A percentile compares a stretch with the other conserved stretches of the same genome.
Evolutionary conservation across 2,329 filamentous ascomycete species (phyloP).

Genomic region (Ciborinia camelliae): DNA sequence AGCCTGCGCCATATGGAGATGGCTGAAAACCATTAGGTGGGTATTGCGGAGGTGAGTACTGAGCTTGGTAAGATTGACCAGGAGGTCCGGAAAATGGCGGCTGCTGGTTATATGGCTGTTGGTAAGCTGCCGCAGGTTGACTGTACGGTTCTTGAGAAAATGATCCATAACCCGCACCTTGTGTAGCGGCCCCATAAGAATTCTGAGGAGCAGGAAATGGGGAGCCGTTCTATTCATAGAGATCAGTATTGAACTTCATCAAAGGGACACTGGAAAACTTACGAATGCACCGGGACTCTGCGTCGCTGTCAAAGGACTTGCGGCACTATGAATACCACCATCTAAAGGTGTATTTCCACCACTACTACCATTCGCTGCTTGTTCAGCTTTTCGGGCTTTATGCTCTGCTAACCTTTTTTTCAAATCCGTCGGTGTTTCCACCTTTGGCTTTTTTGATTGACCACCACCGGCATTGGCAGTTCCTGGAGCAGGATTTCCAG

Average conservation of each 20-base stretch:
- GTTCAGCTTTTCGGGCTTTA: slow-evolving; percentile 63
- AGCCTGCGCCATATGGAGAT: slow-evolving; percentile 32
- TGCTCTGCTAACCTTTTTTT: slow-evolving; percentile 78
- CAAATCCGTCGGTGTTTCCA: slow-evolving; percentile 73
- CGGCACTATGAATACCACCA: slow-evolving; percentile 32
- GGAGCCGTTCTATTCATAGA: slow-evolving; percentile 33
- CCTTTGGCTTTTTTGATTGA: slow-evolving; percentile 66
- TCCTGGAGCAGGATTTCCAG: slow-evolving; percentile 77
- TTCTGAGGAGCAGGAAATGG: slow-evolving; percentile 35
- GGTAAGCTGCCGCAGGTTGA: slow-evolving; percentile 43
- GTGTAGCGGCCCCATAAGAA: slow-evolving; percentile 30
- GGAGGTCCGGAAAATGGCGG: slow-evolving; percentile 38
- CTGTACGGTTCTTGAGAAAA: slow-evolving; percentile 38
- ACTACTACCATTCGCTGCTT: slow-evolving; percentile 52
- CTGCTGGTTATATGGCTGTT: slow-evolving; percentile 41
- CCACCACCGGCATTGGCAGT: slow-evolving; percentile 51
- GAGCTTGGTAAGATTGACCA: slow-evolving; percentile 35
- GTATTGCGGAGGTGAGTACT: slow-evolving; percentile 37
- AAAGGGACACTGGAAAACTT: slow-evolving; percentile 39
- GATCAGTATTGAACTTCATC: slow-evolving; percentile 21
- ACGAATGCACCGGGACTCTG: slow-evolving; percentile 57
- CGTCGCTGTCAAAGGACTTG: slow-evolving; percentile 47
- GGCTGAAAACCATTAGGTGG: slow-evolving; percentile 23
- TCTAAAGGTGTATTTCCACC: slow-evolving; percentile 53
- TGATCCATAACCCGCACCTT: slow-evolving; percentile 38